A percentile compares a stretch with the other conserved stretches of the same genome.
Conservation (phyloP, 495 filamentous ascomycete genomes). For the Staphylotrichum longicolle region DNA sequence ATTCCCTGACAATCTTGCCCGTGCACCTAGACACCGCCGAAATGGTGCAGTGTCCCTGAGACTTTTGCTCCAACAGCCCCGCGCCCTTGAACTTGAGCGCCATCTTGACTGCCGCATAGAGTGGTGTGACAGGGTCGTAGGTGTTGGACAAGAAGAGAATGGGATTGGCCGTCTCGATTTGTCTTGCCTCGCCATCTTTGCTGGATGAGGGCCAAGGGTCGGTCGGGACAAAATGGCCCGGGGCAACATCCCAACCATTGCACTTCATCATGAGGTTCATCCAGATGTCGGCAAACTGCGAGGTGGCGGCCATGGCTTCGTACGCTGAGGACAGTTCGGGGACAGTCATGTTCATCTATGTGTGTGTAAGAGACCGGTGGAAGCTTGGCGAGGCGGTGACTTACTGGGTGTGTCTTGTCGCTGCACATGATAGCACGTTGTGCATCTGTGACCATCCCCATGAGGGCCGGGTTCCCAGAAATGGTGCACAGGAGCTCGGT, state of each 20-base stretch:
- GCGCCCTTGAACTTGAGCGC: slow-evolving; percentile 46
- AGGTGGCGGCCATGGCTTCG: slow-evolving; percentile 36
- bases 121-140: slow-evolving; percentile 60
- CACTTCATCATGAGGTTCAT: slow-evolving; percentile 42
- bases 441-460: slow-evolving; percentile 45
- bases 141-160: slow-evolving; percentile 60
- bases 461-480: slow-evolving; percentile 37
- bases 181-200: neutral
- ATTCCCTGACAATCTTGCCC: slow-evolving; percentile 38
- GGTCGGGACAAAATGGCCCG: neutral
- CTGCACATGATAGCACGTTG: slow-evolving; percentile 46
- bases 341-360: slow-evolving; percentile 43
- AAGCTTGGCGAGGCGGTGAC: neutral
- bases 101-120: slow-evolving; percentile 53
- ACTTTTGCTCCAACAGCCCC: slow-evolving; percentile 46
- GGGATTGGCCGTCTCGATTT: slow-evolving; percentile 54
- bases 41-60: slow-evolving; percentile 45
- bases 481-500: slow-evolving; percentile 35
- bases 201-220: neutral
- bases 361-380: neutral
- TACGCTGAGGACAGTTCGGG: slow-evolving; percentile 36
- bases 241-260: slow-evolving; percentile 42
- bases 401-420: slow-evolving; percentile 45
- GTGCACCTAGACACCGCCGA: slow-evolving; percentile 42
- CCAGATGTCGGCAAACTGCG: slow-evolving; percentile 49